A percentile compares a stretch with the other conserved stretches of the same genome.
These are phyloP conservation scores for Pichia terricola DNA, from an alignment of 1,139 yeast species.

Conservation along the genomic window DNA sequence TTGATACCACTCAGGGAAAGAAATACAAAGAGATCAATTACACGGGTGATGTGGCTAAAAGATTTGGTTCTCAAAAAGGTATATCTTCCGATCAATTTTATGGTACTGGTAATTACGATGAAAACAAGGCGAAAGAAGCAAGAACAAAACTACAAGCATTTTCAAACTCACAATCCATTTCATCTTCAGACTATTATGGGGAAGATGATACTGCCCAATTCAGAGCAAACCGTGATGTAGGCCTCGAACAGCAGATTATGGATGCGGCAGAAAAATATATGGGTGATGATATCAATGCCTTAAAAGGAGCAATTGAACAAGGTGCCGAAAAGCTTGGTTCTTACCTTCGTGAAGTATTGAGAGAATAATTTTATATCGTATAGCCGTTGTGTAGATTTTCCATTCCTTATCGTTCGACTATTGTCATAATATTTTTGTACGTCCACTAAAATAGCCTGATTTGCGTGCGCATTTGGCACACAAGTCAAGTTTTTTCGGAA, in stretches of 20 bases:
- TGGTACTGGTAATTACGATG: slow-evolving; percentile 82
- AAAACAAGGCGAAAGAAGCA: slow-evolving; percentile 72
- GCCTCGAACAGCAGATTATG: slow-evolving; percentile 39
- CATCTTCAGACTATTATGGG: slow-evolving; percentile 88
- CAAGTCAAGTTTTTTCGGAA: too few species aligned
- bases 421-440: too few species aligned
- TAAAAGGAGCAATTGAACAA: slow-evolving; percentile 89
- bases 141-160: slow-evolving; percentile 66
- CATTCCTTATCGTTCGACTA: too few species aligned
- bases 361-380: slow-evolving; percentile 12
- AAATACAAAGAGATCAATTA: slow-evolving; percentile 34
- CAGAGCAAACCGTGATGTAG: slow-evolving; percentile 20
- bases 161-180: slow-evolving; percentile 81
- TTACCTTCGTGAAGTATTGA: slow-evolving; percentile 71
- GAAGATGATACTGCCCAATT: slow-evolving; percentile 42
- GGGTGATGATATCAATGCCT: slow-evolving; percentile 77
- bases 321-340: slow-evolving; percentile 87
- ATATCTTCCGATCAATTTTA: slow-evolving; percentile 92
- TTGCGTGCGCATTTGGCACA: too few species aligned
- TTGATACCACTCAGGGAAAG: slow-evolving; percentile 25
- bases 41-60: slow-evolving; percentile 64
- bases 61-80: slow-evolving; percentile 84
- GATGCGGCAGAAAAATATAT: slow-evolving; percentile 68
- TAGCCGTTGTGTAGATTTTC: too few species aligned
- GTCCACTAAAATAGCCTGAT: too few species aligned